Conservation (phyloP, 176 grass and related monocot genomes). For the Bolboschoenus planiculmis region DNA sequence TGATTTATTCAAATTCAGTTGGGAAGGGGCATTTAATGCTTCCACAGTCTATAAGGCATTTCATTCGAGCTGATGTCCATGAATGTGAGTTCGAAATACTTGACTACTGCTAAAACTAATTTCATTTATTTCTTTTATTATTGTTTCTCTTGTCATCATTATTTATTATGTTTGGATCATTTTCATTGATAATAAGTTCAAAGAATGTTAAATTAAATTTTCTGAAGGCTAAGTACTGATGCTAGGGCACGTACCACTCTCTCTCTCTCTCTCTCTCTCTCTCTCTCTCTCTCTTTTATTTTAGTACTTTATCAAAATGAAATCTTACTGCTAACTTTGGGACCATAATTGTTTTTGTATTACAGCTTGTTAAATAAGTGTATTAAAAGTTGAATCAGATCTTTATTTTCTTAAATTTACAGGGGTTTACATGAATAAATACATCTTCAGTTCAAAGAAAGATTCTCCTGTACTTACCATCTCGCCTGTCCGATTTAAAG, state of each 20-base stretch:
- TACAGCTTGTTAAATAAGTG: background rate
- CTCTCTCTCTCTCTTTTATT: background rate
- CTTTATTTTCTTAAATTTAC: slow-evolving; percentile 10
- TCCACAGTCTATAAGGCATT: slow-evolving; percentile 67
- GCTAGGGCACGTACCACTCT: background rate
- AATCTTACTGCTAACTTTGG: background rate
- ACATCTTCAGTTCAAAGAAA: slow-evolving; percentile 39
- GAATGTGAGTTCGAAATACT: slow-evolving; percentile 70
- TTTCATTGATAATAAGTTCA: background rate
- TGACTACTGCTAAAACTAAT: background rate
- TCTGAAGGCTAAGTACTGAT: background rate
- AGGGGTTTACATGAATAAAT: slow-evolving; percentile 76
- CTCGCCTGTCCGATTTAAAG: slow-evolving; percentile 50
- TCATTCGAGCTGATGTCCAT: slow-evolving; percentile 61
- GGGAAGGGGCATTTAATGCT: slow-evolving; percentile 84
- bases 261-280: slow-evolving; percentile 20
- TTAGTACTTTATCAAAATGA: background rate
- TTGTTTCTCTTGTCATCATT: background rate
- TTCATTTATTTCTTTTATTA: background rate
- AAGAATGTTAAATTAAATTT: background rate
- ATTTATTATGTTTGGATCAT: slow-evolving; percentile 14
- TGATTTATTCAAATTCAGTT: slow-evolving; percentile 66
- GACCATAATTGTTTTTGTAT: background rate
- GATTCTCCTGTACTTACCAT: slow-evolving; percentile 47
- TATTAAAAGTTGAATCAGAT: background rate